Evolutionary conservation across 2,329 filamentous ascomycete genomes (phyloP), one percentile per base, ranked within the genome.

Genomic region (Cylindrodendrum hubeiense): DNA sequence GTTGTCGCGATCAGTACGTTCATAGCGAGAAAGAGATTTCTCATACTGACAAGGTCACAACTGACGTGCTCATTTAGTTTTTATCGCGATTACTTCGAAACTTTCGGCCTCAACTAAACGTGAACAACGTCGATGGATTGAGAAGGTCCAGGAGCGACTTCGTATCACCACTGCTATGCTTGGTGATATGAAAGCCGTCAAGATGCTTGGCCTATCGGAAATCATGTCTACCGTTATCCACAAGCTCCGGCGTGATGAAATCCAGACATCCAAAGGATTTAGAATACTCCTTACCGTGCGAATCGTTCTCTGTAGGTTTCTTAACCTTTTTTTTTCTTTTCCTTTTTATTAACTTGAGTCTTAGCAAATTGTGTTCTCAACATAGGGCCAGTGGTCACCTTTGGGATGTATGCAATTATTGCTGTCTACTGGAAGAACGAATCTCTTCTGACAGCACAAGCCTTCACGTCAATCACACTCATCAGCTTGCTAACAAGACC

Each of bases 151-250:
- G 69, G 75, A 78, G 41, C 80, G 83, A 5, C 78, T 85, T 5
- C 75, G 78, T 5, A 74, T 80, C 4, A 85, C 83, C 0, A 74
- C 78, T 1, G 74, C 74, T 4, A 78, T 83, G 73, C 76, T 85
- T 0, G 75, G 75, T n/a, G 78, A 81, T 3, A 83, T 85, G 75
- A 83, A 83, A 65, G 78, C 80, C 26, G 76, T 85, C 22, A 85
- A 84, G 69, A 84, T 84, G 77, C 76, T 80, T 13, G 81, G 81
- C 0, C 67, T 80, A 1, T 54, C 72, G 0, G 52, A 61, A 1
- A 60, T 74, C 1, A 70, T 79, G 30, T 68, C 68, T 2, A 65
- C 59, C 2, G 71, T 72, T 0, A 71, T 80, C 6, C 67, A 74
- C 21, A 63, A 66, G 3, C 58, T 78, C 47, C 68, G 79, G 6